Evolutionary conservation across 352 stramenopile species (phyloP).

Genomic region (Elongisporangium prolatum): DNA sequence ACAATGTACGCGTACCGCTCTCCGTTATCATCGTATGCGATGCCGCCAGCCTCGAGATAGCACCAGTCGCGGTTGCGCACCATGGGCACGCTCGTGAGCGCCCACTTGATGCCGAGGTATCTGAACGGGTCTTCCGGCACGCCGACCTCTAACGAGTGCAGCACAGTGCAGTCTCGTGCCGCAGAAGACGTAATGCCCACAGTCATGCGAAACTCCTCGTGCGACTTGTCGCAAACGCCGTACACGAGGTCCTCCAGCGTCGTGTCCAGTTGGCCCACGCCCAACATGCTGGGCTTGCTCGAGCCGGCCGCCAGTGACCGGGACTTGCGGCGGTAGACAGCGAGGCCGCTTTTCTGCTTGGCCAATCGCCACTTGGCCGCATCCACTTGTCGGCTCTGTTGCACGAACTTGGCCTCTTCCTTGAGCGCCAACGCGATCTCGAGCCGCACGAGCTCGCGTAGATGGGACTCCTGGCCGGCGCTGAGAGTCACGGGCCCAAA

Average conservation of each 20-base stretch:
- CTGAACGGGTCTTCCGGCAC: slow-evolving; percentile 32
- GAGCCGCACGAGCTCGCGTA: slow-evolving; percentile 29
- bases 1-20: slow-evolving; percentile 38
- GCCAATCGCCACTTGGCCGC: slow-evolving; percentile 41
- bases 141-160: slow-evolving; percentile 24
- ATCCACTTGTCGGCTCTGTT: slow-evolving; percentile 17
- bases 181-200: slow-evolving; percentile 27
- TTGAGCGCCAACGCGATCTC: slow-evolving; percentile 8
- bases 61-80: slow-evolving; percentile 34
- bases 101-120: slow-evolving; percentile 44
- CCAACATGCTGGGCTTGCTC: slow-evolving; percentile 30
- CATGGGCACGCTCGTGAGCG: slow-evolving; percentile 17
- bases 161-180: slow-evolving; percentile 32
- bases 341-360: slow-evolving; percentile 29
- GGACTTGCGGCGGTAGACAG: slow-evolving; percentile 31
- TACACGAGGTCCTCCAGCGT: slow-evolving; percentile 41
- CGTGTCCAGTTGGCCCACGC: slow-evolving; percentile 23
- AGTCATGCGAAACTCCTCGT: slow-evolving; percentile 30
- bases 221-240: slow-evolving; percentile 24
- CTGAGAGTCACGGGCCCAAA: slow-evolving; percentile 20
- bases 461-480: slow-evolving; percentile 24
- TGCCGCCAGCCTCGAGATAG: slow-evolving; percentile 36
- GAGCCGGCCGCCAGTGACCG: slow-evolving; percentile 15
- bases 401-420: neutral
- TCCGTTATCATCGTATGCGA: slow-evolving; percentile 20